A percentile compares a stretch with the other conserved stretches of the same genome.
Evolutionary conservation across 2,329 filamentous ascomycete species (phyloP).

Genomic region (Hymenoscyphus salicellus): DNA sequence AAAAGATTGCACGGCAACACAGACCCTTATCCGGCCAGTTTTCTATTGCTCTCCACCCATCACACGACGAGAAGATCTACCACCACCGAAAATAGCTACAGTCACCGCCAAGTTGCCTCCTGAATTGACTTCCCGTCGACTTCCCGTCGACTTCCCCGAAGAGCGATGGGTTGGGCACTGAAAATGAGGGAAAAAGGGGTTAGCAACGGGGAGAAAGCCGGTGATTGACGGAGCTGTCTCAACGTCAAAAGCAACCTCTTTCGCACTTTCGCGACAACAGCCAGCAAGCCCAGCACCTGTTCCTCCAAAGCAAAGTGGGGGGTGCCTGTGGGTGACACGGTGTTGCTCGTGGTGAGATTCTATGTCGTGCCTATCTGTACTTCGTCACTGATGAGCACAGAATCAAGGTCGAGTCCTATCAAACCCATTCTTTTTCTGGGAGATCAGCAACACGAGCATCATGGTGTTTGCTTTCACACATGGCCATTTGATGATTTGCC

Average conservation of each 20-base stretch:
- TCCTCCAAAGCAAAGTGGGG: neutral
- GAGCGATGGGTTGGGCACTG: neutral
- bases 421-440: neutral
- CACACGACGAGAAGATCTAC: conserved; percentile 2
- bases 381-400: neutral
- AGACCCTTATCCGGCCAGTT: neutral
- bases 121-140: neutral
- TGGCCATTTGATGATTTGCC: neutral
- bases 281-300: neutral
- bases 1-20: neutral
- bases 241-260: neutral
- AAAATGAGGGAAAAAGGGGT: neutral
- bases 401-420: neutral
- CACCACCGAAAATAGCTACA: neutral
- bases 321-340: too few relatives aligned
- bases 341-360: neutral
- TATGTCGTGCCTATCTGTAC: neutral
- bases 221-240: neutral
- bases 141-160: neutral
- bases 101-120: neutral
- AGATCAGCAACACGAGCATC: conserved; percentile 2
- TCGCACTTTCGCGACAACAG: too few relatives aligned
- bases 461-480: conserved; percentile 1
- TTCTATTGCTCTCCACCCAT: neutral
- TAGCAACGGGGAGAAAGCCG: neutral